These are phyloP conservation scores for Hirschfeldia incana DNA, from an alignment of 345 rosid species.

Conservation along the genomic window DNA sequence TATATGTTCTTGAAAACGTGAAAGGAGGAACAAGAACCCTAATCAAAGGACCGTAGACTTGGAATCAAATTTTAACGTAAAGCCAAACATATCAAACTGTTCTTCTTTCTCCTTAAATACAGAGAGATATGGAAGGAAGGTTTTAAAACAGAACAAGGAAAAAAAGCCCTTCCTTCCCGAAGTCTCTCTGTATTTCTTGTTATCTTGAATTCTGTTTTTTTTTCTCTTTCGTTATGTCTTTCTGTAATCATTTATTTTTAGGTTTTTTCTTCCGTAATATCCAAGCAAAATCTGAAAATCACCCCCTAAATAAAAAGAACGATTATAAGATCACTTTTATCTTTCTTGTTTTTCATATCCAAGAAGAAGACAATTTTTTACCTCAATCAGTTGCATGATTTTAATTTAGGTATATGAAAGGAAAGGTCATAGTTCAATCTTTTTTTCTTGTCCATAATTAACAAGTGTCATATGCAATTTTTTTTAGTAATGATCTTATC, in stretches of 20 bases:
- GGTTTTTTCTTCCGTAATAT: background rate
- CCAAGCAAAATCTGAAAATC: background rate
- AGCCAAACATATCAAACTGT: slow-evolving; percentile 9
- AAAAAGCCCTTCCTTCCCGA: slow-evolving; percentile 2
- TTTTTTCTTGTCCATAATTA: background rate
- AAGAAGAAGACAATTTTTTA: background rate
- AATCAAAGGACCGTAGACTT: background rate
- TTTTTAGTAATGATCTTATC: background rate
- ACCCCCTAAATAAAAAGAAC: background rate
- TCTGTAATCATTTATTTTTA: slow-evolving; percentile 20
- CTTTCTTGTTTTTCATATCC: background rate
- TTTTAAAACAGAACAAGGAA: background rate
- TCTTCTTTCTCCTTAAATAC: slow-evolving; percentile 8
- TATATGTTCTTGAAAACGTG: background rate
- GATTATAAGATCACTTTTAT: background rate
- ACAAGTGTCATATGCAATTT: background rate
- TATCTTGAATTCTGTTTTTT: slow-evolving; percentile 27
- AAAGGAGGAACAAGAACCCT: background rate
- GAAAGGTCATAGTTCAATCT: background rate
- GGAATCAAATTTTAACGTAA: background rate
- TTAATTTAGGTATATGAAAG: background rate
- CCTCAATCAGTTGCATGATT: background rate
- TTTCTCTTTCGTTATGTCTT: slow-evolving; percentile 5
- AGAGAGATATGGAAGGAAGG: slow-evolving; percentile 30
- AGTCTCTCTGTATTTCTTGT: slow-evolving; percentile 26